Percentiles rank a stretch among this genome's conserved stretches.
Evolutionary conservation across 1,284 basidiomycete genomes (phyloP).

Genomic region (Cerrena zonata): DNA sequence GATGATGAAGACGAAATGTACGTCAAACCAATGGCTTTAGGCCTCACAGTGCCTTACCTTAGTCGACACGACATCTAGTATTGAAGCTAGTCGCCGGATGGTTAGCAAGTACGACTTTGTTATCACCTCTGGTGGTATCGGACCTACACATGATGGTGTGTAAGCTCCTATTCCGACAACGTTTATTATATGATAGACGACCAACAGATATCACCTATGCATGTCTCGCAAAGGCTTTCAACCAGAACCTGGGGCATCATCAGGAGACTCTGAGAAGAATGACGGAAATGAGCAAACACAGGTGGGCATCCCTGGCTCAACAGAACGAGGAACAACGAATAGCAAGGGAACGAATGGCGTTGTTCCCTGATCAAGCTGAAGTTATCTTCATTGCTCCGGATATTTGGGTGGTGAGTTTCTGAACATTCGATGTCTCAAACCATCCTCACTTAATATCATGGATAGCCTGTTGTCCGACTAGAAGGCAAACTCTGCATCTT

Average conservation of each 20-base stretch:
- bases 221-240: conserved; percentile 82
- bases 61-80: conserved; percentile 35
- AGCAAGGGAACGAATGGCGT: conserved; percentile 77
- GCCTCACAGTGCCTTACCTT: background rate
- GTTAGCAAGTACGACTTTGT: conserved; percentile 83
- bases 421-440: background rate
- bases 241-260: conserved; percentile 70
- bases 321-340: conserved; percentile 68
- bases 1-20: conserved; percentile 89
- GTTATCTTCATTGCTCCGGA: conserved; percentile 68
- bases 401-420: conserved; percentile 71
- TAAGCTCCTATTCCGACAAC: conserved; percentile 11
- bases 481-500: conserved; percentile 82
- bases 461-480: conserved; percentile 76
- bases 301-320: conserved; percentile 43
- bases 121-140: conserved; percentile 81
- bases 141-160: conserved; percentile 80
- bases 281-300: conserved; percentile 57
- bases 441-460: background rate
- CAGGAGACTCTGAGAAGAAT: conserved; percentile 78
- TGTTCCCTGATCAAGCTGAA: conserved; percentile 75
- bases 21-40: conserved; percentile 21
- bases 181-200: background rate
- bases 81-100: conserved; percentile 81
- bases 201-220: conserved; percentile 79